Evolutionary conservation across 495 filamentous ascomycete species (phyloP), one percentile per base, ranked within the genome.

Genomic region (Penicillium argentinense): DNA sequence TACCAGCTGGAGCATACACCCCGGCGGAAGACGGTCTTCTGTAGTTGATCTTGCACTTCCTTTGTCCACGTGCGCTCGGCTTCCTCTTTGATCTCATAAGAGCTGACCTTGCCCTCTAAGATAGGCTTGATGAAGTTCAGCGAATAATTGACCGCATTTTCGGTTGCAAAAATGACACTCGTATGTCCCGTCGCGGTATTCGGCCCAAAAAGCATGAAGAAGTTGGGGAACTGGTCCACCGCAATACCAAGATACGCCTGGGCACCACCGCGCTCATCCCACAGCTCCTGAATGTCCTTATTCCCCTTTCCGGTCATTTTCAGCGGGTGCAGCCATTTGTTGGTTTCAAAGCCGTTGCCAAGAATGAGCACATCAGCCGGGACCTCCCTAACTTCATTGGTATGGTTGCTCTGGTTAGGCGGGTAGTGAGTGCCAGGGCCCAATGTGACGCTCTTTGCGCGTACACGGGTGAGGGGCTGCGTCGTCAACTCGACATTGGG

Each of bases 201-300:
- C 0, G 84, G 84, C 0, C 84, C 84, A 53, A 82, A 80, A 5
- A 87, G 60, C 28, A 84, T 74, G 64, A 87, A 87, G 61, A 86
- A 80, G 45, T 87, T 87, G 0, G 84, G 84, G 57, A 84, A 87
- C 0, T 75, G 73, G 45, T 84, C 79, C 64, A 87, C 71, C 3
- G 82, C 80, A 32, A 77, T 78, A 3, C 81, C 82, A 42, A 78
- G 74, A 57, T 87, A 87, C 4, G 82, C 79, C 46, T 82, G 80
- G 0, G 83, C 61, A 1, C 80, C 79, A 45, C 87, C 86, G 59
- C 74, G 64, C 59, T 74, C 67, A 0, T 77, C 66, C 75, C 79
- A 85, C 0, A 77, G 60, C 32, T 81, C 69, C 21, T 78, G 60
- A 19, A 86, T 61, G 25, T 68, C 60, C 39, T 68, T 70, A 23